phyloP scores from a whole-genome alignment of 1,284 basidiomycete genomes.

The Trametes polyzona region DNA sequence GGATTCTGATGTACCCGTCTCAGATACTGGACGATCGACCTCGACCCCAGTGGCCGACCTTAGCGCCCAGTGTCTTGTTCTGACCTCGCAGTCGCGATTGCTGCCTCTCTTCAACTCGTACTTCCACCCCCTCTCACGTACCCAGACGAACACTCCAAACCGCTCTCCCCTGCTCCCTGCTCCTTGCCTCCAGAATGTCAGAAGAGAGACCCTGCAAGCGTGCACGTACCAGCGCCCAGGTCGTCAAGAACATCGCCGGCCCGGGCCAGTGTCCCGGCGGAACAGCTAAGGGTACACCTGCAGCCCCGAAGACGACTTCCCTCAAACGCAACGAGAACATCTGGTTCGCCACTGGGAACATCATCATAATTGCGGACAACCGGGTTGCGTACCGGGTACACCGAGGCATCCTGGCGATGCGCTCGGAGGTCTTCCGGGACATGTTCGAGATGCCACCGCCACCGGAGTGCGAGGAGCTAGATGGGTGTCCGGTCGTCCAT shows the following conservation, averaged over 20 bases:
- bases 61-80: background rate
- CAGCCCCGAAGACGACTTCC: background rate
- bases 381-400: slow-evolving; percentile 18
- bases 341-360: slow-evolving; percentile 13
- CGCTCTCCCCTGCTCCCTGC: background rate
- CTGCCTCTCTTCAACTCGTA: background rate
- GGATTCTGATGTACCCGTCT: background rate
- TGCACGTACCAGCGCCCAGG: background rate
- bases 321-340: slow-evolving; percentile 1
- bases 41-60: background rate
- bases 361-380: slow-evolving; percentile 9
- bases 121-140: background rate
- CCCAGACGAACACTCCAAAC: background rate
- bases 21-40: background rate
- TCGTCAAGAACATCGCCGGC: no score
- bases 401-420: slow-evolving; percentile 17
- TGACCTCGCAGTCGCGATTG: background rate
- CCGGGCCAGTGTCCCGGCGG: no score
- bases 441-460: slow-evolving; percentile 20
- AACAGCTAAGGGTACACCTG: no score
- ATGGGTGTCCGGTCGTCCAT: slow-evolving; percentile 19
- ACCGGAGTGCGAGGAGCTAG: slow-evolving; percentile 10
- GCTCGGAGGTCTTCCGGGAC: slow-evolving; percentile 26
- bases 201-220: background rate
- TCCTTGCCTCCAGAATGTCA: background rate